Conservation (phyloP, 2,329 filamentous ascomycete species). For the Stylonectria norvegica region DNA sequence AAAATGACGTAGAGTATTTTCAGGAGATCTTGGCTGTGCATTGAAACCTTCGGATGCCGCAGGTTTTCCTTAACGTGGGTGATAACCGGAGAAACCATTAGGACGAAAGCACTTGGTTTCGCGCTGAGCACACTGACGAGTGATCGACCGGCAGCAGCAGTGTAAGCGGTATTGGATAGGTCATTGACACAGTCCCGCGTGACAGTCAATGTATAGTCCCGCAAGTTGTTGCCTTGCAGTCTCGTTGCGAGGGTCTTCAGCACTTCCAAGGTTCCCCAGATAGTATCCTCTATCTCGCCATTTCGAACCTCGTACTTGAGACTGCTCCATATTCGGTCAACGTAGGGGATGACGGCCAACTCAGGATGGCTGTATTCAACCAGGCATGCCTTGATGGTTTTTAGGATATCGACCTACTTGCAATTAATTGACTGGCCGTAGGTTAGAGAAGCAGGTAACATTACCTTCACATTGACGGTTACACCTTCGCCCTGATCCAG, state of each 20-base stretch:
- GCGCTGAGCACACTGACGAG: constrained; percentile 50
- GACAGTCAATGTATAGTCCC: constrained; percentile 45
- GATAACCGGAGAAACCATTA: constrained; percentile 45
- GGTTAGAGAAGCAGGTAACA: neutral
- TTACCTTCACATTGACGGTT: constrained; percentile 55
- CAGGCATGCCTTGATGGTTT: constrained; percentile 53
- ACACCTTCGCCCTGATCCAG: constrained; percentile 58
- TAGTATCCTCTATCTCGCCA: constrained; percentile 55
- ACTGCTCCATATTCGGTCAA: constrained; percentile 54
- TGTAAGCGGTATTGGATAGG: constrained; percentile 50
- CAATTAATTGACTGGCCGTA: constrained; percentile 7
- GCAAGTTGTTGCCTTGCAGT: constrained; percentile 43
- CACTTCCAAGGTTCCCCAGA: constrained; percentile 54
- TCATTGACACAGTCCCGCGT: constrained; percentile 54
- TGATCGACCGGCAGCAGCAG: constrained; percentile 50
- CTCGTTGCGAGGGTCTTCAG: constrained; percentile 47
- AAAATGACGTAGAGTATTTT: constrained; percentile 50
- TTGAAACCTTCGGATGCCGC: constrained; percentile 46
- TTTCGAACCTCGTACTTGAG: constrained; percentile 62
- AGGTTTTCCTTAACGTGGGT: constrained; percentile 50
- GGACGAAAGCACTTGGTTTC: constrained; percentile 45
- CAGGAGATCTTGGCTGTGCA: constrained; percentile 51
- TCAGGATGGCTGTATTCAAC: constrained; percentile 45
- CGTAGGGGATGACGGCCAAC: constrained; percentile 46
- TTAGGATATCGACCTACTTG: constrained; percentile 55